Percentiles rank a stretch among this genome's conserved stretches.
These are phyloP conservation scores for Phytophthora meadii DNA, from an alignment of 352 stramenopile species.

Conservation along the genomic window DNA sequence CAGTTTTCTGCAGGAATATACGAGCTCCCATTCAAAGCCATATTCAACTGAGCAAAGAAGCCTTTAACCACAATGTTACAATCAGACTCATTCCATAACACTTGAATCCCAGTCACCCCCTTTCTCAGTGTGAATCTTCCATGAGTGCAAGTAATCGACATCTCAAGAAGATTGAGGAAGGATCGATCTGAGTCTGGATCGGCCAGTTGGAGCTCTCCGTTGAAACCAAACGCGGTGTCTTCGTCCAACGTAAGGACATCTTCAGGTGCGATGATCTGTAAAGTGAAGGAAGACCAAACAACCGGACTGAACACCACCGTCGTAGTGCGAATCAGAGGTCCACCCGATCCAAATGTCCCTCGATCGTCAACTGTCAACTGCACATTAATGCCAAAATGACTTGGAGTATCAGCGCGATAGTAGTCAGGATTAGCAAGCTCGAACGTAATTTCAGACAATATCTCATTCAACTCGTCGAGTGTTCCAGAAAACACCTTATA, in stretches of 20 bases:
- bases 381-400: constrained; percentile 43
- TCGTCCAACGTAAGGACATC: constrained; percentile 47
- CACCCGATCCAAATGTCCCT: constrained; percentile 56
- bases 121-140: constrained; percentile 37
- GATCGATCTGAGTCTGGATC: constrained; percentile 35
- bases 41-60: constrained; percentile 61
- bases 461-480: constrained; percentile 44
- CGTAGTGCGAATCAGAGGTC: constrained; percentile 47
- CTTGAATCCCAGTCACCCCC: constrained; percentile 32
- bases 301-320: constrained; percentile 44
- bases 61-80: constrained; percentile 43
- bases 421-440: constrained; percentile 40
- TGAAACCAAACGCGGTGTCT: constrained; percentile 46
- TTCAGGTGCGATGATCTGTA: constrained; percentile 30
- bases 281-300: constrained; percentile 32
- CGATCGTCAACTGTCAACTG: constrained; percentile 67
- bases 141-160: constrained; percentile 33
- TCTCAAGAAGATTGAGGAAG: constrained; percentile 39
- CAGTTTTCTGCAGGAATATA: constrained; percentile 64
- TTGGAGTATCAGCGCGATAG: constrained; percentile 29
- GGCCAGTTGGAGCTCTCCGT: constrained; percentile 34
- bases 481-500: constrained; percentile 51
- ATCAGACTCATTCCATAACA: constrained; percentile 33
- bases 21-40: constrained; percentile 50
- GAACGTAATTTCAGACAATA: constrained; percentile 56